phyloP scores from a whole-genome alignment of 2,329 filamentous ascomycete species.

The Didymella exigua region DNA sequence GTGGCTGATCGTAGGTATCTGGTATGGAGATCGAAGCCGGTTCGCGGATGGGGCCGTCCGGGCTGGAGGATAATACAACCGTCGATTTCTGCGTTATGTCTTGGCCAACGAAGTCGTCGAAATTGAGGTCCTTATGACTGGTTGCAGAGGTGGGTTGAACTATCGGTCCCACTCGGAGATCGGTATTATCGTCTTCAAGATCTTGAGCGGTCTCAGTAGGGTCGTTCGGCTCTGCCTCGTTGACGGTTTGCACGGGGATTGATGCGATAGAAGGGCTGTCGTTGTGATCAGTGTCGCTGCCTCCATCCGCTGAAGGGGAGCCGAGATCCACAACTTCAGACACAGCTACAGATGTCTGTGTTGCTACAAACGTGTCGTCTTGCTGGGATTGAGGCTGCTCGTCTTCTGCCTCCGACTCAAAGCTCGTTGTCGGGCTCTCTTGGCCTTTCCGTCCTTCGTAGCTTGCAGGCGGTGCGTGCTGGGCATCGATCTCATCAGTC shows the following conservation, averaged over 20 bases:
- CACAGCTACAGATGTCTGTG: slow-evolving; percentile 5
- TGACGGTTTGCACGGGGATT: neutral
- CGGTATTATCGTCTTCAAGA: neutral
- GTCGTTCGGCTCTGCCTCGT: neutral
- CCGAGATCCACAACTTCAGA: slow-evolving; percentile 33
- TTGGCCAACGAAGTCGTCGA: neutral
- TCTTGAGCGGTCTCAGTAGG: neutral
- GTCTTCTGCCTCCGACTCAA: neutral
- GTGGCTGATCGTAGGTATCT: neutral
- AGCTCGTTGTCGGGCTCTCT: neutral
- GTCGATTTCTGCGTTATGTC: neutral
- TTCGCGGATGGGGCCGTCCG: neutral
- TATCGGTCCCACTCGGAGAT: neutral
- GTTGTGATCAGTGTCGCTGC: neutral
- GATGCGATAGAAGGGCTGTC: too few relatives aligned
- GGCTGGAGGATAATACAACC: neutral
- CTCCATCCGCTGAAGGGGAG: slow-evolving; percentile 20
- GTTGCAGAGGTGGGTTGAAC: neutral
- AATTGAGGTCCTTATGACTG: neutral
- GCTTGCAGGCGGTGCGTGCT: neutral
- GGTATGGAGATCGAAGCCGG: neutral
- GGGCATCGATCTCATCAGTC: neutral
- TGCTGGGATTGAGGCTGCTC: neutral
- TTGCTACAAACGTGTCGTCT: neutral
- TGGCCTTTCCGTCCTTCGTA: neutral